Conservation (phyloP, 78 protist species). For the Monosiga brevicollis region DNA sequence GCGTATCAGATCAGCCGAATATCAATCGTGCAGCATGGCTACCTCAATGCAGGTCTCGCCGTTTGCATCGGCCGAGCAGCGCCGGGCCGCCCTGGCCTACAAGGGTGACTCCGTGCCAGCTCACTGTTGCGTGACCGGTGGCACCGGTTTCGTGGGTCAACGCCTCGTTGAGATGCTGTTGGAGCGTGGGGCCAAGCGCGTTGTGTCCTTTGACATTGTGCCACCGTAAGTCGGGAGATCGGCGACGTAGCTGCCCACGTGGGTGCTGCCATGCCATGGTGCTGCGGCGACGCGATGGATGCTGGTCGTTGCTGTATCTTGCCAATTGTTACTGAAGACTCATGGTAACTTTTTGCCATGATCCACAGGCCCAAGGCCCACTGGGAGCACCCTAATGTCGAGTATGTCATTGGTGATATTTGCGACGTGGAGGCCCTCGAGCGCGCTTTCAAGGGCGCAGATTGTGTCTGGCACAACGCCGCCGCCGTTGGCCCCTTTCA, state of each 20-base stretch:
- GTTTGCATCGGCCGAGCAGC: not conserved
- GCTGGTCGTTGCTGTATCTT: too few species aligned
- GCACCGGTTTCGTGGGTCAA: conserved; percentile 58
- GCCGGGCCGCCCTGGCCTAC: not conserved
- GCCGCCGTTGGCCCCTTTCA: conserved; percentile 60
- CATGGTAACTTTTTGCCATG: too few species aligned
- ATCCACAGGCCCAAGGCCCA: too few species aligned
- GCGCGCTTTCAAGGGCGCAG: conserved; percentile 30
- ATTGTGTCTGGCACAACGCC: conserved; percentile 58
- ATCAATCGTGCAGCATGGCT: not conserved
- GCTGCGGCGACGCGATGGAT: too few species aligned
- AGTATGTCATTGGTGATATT: conserved; percentile 33
- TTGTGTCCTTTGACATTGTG: not conserved
- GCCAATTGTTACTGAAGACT: too few species aligned
- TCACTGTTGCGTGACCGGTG: conserved; percentile 42
- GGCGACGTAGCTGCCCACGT: too few species aligned
- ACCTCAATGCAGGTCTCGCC: not conserved
- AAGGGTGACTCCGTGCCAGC: not conserved
- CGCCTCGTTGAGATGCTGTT: conserved; percentile 66
- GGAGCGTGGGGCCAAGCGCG: conserved; percentile 39
- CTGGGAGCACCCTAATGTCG: conserved; percentile 18
- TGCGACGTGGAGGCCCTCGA: conserved; percentile 11
- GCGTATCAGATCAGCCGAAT: not conserved
- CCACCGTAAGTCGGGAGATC: not conserved
- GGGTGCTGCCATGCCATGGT: too few species aligned